phyloP scores from a whole-genome alignment of 2,329 filamentous ascomycete species.

The Diaporthe ampelina region DNA sequence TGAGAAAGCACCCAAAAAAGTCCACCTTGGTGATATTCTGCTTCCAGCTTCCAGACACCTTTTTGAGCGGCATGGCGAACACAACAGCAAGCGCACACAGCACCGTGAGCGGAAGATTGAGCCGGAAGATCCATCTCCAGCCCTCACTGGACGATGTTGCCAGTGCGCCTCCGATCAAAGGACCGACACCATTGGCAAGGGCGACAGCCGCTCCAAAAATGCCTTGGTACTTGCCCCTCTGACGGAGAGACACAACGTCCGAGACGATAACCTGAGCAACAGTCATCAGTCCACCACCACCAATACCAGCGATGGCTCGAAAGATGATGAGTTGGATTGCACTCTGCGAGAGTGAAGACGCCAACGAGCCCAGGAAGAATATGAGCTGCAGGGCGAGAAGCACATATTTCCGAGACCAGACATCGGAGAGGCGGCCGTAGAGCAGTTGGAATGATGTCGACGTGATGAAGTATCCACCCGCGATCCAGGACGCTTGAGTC shows the following conservation, averaged over 20 bases:
- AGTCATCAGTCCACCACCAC: slow-evolving; percentile 42
- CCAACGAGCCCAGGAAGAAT: slow-evolving; percentile 41
- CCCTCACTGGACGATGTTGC: background rate
- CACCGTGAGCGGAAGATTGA: slow-evolving; percentile 41
- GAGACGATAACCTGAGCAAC: slow-evolving; percentile 38
- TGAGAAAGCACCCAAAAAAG: slow-evolving; percentile 35
- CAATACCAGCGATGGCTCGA: slow-evolving; percentile 39
- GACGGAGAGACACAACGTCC: slow-evolving; percentile 41
- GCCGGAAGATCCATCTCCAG: slow-evolving; percentile 12
- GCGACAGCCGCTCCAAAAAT: slow-evolving; percentile 41
- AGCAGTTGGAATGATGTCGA: slow-evolving; percentile 74
- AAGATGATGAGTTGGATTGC: slow-evolving; percentile 42
- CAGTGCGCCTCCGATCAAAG: slow-evolving; percentile 35
- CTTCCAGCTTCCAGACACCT: slow-evolving; percentile 33
- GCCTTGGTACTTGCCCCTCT: slow-evolving; percentile 41
- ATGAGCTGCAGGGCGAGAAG: slow-evolving; percentile 36
- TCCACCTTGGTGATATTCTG: slow-evolving; percentile 39
- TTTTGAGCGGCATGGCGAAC: slow-evolving; percentile 41
- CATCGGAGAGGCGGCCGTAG: slow-evolving; percentile 72
- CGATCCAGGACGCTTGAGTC: slow-evolving; percentile 60
- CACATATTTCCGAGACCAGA: slow-evolving; percentile 64
- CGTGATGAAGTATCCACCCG: slow-evolving; percentile 64
- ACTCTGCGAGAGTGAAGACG: slow-evolving; percentile 39
- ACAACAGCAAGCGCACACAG: slow-evolving; percentile 39
- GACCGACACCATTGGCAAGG: slow-evolving; percentile 37